phyloP scores from a whole-genome alignment of 1,284 basidiomycete genomes.

The Mycosarcoma maydis region DNA sequence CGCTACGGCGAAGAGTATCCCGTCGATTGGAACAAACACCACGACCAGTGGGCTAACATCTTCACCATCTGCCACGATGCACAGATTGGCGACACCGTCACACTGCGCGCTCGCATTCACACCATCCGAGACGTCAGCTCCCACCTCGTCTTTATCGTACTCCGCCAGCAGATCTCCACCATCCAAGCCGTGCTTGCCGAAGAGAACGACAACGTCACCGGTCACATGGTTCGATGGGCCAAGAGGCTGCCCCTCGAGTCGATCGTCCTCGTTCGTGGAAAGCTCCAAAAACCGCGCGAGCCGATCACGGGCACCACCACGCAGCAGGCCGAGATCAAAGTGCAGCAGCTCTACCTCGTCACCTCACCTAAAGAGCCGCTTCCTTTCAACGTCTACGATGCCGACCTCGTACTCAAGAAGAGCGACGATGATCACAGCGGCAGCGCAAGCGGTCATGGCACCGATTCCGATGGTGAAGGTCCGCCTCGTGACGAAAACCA shows the following conservation, averaged over 20 bases:
- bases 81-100: slow-evolving; percentile 38
- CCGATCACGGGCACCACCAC: slow-evolving; percentile 55
- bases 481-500: slow-evolving; percentile 29
- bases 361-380: slow-evolving; percentile 48
- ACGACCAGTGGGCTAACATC: slow-evolving; percentile 34
- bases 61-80: slow-evolving; percentile 33
- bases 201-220: slow-evolving; percentile 38
- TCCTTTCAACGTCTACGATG: slow-evolving; percentile 63
- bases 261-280: slow-evolving; percentile 56
- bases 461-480: slow-evolving; percentile 26
- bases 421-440: slow-evolving; percentile 40
- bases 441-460: slow-evolving; percentile 5
- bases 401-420: slow-evolving; percentile 51
- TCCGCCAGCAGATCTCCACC: slow-evolving; percentile 58
- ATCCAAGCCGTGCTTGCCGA: slow-evolving; percentile 60
- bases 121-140: slow-evolving; percentile 57
- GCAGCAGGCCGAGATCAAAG: slow-evolving; percentile 55
- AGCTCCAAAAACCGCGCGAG: slow-evolving; percentile 53
- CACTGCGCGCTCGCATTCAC: slow-evolving; percentile 57
- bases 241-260: slow-evolving; percentile 57
- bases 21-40: slow-evolving; percentile 33
- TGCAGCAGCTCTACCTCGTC: slow-evolving; percentile 56
- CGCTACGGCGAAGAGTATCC: slow-evolving; percentile 52
- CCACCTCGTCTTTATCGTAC: slow-evolving; percentile 59
- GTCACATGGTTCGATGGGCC: slow-evolving; percentile 63